phyloP scores from a whole-genome alignment of 805 yeast genomes.

The Nakazawaea anatomiae region DNA sequence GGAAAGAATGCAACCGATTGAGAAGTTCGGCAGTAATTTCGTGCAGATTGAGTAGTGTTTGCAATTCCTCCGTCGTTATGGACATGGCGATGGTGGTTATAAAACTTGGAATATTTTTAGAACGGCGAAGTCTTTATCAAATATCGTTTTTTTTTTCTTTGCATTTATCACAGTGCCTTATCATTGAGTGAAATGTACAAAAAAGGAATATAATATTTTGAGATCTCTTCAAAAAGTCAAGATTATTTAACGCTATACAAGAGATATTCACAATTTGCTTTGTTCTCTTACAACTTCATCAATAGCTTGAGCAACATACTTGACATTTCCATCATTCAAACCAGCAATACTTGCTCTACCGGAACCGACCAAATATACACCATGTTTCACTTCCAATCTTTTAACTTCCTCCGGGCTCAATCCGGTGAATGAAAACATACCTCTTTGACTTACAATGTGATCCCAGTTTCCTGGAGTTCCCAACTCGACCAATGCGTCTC shows the following conservation, averaged over 20 bases:
- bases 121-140: too few relatives aligned
- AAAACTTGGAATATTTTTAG: too few relatives aligned
- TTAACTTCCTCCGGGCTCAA: constrained; percentile 69
- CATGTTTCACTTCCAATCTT: constrained; percentile 71
- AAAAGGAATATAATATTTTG: too few relatives aligned
- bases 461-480: constrained; percentile 90
- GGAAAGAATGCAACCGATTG: neutral
- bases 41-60: neutral
- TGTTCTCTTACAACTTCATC: constrained; percentile 60
- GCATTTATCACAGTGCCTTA: too few relatives aligned
- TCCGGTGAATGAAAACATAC: constrained; percentile 97
- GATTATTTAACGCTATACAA: too few relatives aligned
- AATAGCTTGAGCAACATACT: constrained; percentile 72
- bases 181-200: too few relatives aligned
- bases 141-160: too few relatives aligned
- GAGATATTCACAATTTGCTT: neutral
- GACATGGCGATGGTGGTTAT: neutral
- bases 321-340: constrained; percentile 71
- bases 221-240: too few relatives aligned
- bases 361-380: constrained; percentile 70
- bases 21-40: neutral
- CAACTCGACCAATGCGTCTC: constrained; percentile 52
- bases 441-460: constrained; percentile 85
- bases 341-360: constrained; percentile 97
- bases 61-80: neutral